Base-by-base conservation (phyloP, 805 yeast species). In the Trichomonascus vanleenenianus region DNA sequence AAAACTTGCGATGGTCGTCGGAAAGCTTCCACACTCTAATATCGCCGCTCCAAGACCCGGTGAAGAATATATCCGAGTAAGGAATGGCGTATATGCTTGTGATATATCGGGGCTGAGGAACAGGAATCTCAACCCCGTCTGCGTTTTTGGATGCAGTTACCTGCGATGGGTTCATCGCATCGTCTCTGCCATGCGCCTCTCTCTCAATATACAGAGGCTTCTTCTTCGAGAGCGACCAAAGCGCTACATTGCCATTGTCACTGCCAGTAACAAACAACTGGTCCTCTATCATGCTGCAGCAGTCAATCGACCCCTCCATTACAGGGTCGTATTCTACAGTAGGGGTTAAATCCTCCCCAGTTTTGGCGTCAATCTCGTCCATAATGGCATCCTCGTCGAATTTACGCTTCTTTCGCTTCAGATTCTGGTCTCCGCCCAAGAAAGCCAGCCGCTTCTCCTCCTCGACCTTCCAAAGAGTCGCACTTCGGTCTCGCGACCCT, bases 401-500 rank as follows among this genome's bases (percentile, higher is more conserved):
- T 9, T 34, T 15, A 15, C 11, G 19, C 68, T 66, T 53, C 66
- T 53, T 56, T 65, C 51, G 59, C 63, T 63, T 63, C 71, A 18
- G 6, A 55, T 67, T 77, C 40, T 63, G 69, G 58, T 87, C 96
- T 48, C 94, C 95, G 50, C 95, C 96, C 60, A 96, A 76, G 63
- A 91, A 91, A 0, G 96, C 88, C 57, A 93, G 75, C 60, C 97
- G 78, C 1, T 95, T 80, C 66, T 93, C 98, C 57, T 93, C 98
- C 20, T 95, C 79, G 53, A 93, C 87, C 63, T 93, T 93, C 98
- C 98, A 93, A 56, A 85, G 71, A 82, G 94, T 83, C 8, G 91
- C 96, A 3, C 96, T 85, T 57, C 94, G 81, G 66, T 93, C 98
- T 56, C 97, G 78, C 2, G 95, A 74, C 14, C 98, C 98, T 30